Percentiles rank a stretch among this genome's conserved stretches.
Evolutionary conservation across 257 asterid genomes (phyloP).

Genomic region (Ligustrum vulgare): DNA sequence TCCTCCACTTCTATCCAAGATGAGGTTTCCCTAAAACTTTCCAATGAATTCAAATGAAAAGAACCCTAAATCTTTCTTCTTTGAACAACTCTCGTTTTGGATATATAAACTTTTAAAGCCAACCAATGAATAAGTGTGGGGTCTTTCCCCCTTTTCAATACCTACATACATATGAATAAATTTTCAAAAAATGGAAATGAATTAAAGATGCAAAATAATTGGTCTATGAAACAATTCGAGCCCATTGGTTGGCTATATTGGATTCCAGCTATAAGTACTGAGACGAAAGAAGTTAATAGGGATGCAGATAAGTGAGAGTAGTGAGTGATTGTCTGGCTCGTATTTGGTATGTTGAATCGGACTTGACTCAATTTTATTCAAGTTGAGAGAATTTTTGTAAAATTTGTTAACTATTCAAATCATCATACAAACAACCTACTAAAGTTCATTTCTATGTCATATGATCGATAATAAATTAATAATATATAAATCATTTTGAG

Average conservation of each 20-base stretch:
- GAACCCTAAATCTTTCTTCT: neutral
- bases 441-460: no score
- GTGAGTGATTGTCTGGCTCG: neutral
- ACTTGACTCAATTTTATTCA: no score
- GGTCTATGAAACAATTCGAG: neutral
- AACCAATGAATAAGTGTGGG: neutral
- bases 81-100: neutral
- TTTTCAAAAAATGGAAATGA: neutral
- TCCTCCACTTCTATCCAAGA: neutral
- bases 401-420: no score
- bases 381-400: no score
- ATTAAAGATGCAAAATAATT: neutral
- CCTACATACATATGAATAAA: neutral
- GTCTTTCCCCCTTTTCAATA: neutral
- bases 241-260: neutral
- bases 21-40: slow-evolving; percentile 21
- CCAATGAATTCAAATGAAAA: slow-evolving; percentile 1
- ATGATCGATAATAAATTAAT: no score
- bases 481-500: no score
- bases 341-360: no score
- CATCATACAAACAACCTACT: no score
- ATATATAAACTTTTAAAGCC: neutral
- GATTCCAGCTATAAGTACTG: neutral
- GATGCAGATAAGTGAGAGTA: no score
- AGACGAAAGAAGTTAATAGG: no score